Evolutionary conservation across 2,329 filamentous ascomycete genomes (phyloP).

Genomic region (Colletotrichum salicis): DNA sequence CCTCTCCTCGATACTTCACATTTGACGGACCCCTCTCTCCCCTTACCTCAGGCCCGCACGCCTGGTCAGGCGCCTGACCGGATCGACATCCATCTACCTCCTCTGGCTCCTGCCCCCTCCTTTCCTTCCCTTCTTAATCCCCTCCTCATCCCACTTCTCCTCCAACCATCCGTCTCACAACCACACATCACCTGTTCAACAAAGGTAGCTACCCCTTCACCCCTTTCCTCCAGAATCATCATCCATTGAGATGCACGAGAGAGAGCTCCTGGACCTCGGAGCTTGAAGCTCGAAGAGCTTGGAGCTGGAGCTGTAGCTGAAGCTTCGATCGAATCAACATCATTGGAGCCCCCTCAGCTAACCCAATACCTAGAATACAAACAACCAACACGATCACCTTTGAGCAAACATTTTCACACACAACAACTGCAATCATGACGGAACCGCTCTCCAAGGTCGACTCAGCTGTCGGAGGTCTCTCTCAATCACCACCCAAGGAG

Average conservation of each 20-base stretch:
- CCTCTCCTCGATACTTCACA: background rate
- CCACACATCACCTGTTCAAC: slow-evolving; percentile 21
- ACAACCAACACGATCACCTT: slow-evolving; percentile 11
- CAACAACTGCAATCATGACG: slow-evolving; percentile 47
- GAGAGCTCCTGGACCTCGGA: background rate
- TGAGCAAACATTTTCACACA: slow-evolving; percentile 20
- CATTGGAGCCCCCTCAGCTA: background rate
- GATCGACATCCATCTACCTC: slow-evolving; percentile 31
- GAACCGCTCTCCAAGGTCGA: slow-evolving; percentile 86
- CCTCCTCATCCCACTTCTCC: slow-evolving; percentile 27
- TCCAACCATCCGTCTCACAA: slow-evolving; percentile 12
- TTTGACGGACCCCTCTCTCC: slow-evolving; percentile 8
- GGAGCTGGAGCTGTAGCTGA: background rate
- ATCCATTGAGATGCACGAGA: background rate
- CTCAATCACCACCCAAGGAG: slow-evolving; percentile 74
- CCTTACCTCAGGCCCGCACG: slow-evolving; percentile 17
- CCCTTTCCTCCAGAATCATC: background rate
- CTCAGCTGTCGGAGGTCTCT: slow-evolving; percentile 85
- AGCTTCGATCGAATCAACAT: background rate
- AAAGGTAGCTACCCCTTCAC: slow-evolving; percentile 20
- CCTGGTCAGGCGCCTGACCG: slow-evolving; percentile 25
- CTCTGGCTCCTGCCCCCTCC: background rate
- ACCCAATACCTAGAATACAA: slow-evolving; percentile 4
- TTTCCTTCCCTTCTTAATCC: slow-evolving; percentile 25
- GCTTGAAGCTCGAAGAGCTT: background rate